Conservation (phyloP, 176 grass and related monocot genomes). For the Guadua angustifolia region DNA sequence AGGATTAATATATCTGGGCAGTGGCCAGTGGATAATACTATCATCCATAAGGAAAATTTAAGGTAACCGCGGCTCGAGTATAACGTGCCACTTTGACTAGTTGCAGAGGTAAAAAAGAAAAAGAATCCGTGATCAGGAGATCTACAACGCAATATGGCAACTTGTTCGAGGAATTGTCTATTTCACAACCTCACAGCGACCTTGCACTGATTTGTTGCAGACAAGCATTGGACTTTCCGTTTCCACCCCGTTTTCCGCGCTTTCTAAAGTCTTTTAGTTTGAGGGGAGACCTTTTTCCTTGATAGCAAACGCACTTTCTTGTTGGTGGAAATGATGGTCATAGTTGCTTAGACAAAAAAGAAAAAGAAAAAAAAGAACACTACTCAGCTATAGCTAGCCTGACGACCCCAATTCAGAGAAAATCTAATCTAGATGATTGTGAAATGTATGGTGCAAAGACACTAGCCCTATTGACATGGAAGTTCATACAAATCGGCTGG, state of each 20-base stretch:
- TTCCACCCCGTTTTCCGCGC: neutral
- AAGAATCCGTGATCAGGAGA: slow-evolving; percentile 49
- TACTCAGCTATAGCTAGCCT: slow-evolving; percentile 17
- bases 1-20: neutral
- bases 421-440: slow-evolving; percentile 47
- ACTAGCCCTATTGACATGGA: slow-evolving; percentile 42
- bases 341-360: neutral
- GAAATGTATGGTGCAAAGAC: slow-evolving; percentile 60
- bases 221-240: slow-evolving; percentile 49
- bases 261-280: slow-evolving; percentile 44
- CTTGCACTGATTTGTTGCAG: slow-evolving; percentile 42
- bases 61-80: slow-evolving; percentile 33
- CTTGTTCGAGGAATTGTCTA: slow-evolving; percentile 56
- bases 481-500: slow-evolving; percentile 36
- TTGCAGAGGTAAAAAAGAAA: neutral
- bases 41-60: slow-evolving; percentile 36
- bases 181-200: slow-evolving; percentile 51
- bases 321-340: slow-evolving; percentile 34
- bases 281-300: slow-evolving; percentile 31
- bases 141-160: slow-evolving; percentile 48
- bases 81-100: slow-evolving; percentile 57
- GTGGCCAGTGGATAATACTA: neutral
- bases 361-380: neutral
- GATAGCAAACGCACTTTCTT: slow-evolving; percentile 47
- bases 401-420: neutral